These are phyloP conservation scores for Entomortierella parvispora DNA, from an alignment of 192 early-diverging fungal species.

Conservation along the genomic window DNA sequence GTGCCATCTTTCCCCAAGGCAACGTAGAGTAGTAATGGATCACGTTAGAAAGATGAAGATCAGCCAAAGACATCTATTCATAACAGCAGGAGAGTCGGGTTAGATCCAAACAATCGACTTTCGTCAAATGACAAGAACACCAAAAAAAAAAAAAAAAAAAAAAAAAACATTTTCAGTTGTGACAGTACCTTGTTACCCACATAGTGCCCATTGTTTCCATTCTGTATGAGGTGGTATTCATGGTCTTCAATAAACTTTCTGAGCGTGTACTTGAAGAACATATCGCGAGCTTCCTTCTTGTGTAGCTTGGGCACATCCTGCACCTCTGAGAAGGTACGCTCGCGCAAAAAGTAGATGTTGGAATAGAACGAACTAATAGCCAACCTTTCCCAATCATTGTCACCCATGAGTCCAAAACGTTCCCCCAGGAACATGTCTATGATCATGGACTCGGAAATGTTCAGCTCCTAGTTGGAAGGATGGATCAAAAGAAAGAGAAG, in stretches of 20 bases:
- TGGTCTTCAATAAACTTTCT: slow-evolving; percentile 31
- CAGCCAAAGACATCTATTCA: slow-evolving; percentile 18
- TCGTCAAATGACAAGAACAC: too few relatives aligned
- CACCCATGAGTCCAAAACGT: slow-evolving; percentile 27
- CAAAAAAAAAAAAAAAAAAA: too few relatives aligned
- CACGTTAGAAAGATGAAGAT: slow-evolving; percentile 28
- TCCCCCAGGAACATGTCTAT: slow-evolving; percentile 30
- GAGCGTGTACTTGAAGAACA: slow-evolving; percentile 2
- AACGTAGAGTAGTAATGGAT: slow-evolving; percentile 19
- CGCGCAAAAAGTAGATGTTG: slow-evolving; percentile 28
- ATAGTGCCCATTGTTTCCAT: slow-evolving; percentile 45
- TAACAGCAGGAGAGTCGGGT: neutral
- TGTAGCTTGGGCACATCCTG: neutral
- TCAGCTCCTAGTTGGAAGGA: slow-evolving; percentile 7
- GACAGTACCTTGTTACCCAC: slow-evolving; percentile 38
- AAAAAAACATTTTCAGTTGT: too few relatives aligned
- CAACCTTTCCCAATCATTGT: slow-evolving; percentile 26
- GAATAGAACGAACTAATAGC: slow-evolving; percentile 24
- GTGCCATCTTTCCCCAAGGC: slow-evolving; percentile 20
- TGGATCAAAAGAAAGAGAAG: neutral
- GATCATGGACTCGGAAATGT: slow-evolving; percentile 24
- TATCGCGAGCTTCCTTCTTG: neutral
- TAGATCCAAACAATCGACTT: neutral
- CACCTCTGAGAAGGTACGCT: slow-evolving; percentile 7
- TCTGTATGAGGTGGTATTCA: slow-evolving; percentile 29